A percentile compares a stretch with the other conserved stretches of the same genome.
Evolutionary conservation across 2,329 filamentous ascomycete genomes (phyloP).

Genomic region (Dothistroma pini): DNA sequence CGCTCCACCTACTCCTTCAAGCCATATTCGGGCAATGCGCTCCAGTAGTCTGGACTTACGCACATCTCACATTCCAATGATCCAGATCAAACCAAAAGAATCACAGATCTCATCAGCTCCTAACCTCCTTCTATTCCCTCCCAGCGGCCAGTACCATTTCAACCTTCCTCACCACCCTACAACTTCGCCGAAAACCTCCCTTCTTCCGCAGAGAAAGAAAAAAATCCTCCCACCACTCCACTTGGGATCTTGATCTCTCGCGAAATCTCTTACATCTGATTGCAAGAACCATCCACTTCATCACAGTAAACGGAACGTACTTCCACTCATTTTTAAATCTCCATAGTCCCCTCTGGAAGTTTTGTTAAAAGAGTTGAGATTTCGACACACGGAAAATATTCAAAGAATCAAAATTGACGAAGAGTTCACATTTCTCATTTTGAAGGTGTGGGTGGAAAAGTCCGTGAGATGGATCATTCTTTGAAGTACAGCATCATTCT

Average conservation of each 20-base stretch:
- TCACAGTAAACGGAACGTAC: neutral
- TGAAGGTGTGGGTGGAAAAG: too few relatives aligned
- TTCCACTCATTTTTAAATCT: too few relatives aligned
- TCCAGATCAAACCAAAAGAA: too few relatives aligned
- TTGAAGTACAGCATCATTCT: too few relatives aligned
- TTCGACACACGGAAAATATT: too few relatives aligned
- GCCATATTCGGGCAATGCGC: neutral
- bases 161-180: neutral
- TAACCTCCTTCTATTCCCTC: neutral
- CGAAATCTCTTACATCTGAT: neutral
- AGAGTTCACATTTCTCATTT: too few relatives aligned
- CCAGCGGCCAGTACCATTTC: neutral
- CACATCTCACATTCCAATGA: too few relatives aligned
- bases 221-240: neutral
- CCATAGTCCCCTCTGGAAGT: too few relatives aligned
- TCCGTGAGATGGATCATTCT: too few relatives aligned
- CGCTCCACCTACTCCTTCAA: neutral
- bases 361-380: too few relatives aligned
- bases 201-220: neutral
- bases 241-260: neutral
- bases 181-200: neutral
- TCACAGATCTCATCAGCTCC: neutral
- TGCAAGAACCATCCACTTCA: neutral
- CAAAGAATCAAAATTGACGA: too few relatives aligned
- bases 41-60: neutral